These are phyloP conservation scores for Citrullus amarus DNA, from an alignment of 306 rosid species.

Conservation along the genomic window DNA sequence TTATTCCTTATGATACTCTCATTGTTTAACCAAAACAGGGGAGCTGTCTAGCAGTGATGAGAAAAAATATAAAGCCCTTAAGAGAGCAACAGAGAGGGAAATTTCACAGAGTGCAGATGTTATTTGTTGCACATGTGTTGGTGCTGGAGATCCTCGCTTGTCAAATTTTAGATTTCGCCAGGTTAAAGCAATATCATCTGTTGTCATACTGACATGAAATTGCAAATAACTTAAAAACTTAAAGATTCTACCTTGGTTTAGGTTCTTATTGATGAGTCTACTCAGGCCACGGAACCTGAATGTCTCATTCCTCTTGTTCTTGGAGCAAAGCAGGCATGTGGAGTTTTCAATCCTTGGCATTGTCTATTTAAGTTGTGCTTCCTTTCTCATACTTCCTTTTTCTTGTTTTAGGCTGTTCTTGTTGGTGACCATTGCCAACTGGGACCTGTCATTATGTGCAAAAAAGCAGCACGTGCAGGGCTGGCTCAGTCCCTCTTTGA, in stretches of 20 bases:
- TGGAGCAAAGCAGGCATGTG: slow-evolving; percentile 90
- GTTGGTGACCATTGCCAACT: slow-evolving; percentile 99
- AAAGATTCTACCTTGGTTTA: slow-evolving; percentile 15
- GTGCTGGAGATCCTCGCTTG: slow-evolving; percentile 97
- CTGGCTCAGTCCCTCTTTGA: slow-evolving; percentile 97
- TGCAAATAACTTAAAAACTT: neutral
- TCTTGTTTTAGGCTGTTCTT: slow-evolving; percentile 66
- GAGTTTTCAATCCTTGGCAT: neutral
- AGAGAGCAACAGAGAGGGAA: slow-evolving; percentile 98
- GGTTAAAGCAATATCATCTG: slow-evolving; percentile 35
- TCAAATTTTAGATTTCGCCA: slow-evolving; percentile 97
- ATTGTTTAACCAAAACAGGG: slow-evolving; percentile 31
- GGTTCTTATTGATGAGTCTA: slow-evolving; percentile 99
- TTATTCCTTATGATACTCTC: neutral
- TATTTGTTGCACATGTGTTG: slow-evolving; percentile 97
- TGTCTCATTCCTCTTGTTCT: slow-evolving; percentile 98
- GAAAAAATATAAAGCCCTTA: slow-evolving; percentile 93
- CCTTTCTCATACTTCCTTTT: neutral
- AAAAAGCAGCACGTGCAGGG: slow-evolving; percentile 99
- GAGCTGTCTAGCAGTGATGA: slow-evolving; percentile 97
- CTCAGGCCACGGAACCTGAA: slow-evolving; percentile 98
- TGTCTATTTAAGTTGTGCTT: neutral
- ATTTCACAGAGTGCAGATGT: slow-evolving; percentile 99
- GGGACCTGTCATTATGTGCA: slow-evolving; percentile 99
- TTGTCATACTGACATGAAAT: neutral